These are phyloP conservation scores for Cordyceps fumosorosea DNA, from an alignment of 2,329 filamentous ascomycete species.

Conservation along the genomic window DNA sequence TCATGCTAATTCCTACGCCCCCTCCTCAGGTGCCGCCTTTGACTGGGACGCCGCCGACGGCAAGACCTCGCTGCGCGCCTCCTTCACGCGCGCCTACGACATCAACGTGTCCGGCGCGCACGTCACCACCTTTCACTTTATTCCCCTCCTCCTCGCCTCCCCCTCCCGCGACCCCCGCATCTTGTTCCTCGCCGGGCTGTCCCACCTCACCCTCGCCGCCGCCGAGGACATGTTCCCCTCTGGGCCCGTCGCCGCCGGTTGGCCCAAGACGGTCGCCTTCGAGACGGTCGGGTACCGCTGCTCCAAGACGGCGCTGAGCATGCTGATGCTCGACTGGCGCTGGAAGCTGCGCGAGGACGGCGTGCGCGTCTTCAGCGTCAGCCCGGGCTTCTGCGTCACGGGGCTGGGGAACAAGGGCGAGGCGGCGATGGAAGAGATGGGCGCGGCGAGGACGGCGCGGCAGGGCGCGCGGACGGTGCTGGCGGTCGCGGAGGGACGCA, in stretches of 20 bases:
- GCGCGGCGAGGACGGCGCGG: conserved; percentile 14
- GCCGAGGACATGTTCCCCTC: conserved; percentile 14
- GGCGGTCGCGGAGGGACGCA: conserved; percentile 34
- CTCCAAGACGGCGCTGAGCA: conserved; percentile 39
- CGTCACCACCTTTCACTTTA: conserved; percentile 28
- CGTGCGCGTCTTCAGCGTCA: conserved; percentile 34
- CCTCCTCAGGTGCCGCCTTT: conserved; percentile 32
- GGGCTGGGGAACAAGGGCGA: conserved; percentile 25
- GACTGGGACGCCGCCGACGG: conserved; percentile 28
- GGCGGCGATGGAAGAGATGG: conserved; percentile 12
- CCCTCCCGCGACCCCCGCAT: conserved; percentile 37
- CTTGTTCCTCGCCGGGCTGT: conserved; percentile 42
- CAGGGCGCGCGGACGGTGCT: conserved; percentile 28
- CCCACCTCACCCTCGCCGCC: conserved; percentile 18
- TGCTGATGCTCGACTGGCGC: conserved; percentile 41
- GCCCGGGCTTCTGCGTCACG: conserved; percentile 35
- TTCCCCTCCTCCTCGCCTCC: conserved; percentile 35
- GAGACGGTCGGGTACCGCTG: conserved; percentile 28
- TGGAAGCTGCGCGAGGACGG: conserved; percentile 31
- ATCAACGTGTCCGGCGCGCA: conserved; percentile 41
- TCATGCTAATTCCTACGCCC: background rate
- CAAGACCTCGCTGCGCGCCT: conserved; percentile 28
- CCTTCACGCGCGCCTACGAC: conserved; percentile 40
- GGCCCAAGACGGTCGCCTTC: conserved; percentile 29
- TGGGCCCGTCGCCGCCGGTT: conserved; percentile 23